Conservation (phyloP, 208 protist species). For the Trypanosoma conorhini region DNA sequence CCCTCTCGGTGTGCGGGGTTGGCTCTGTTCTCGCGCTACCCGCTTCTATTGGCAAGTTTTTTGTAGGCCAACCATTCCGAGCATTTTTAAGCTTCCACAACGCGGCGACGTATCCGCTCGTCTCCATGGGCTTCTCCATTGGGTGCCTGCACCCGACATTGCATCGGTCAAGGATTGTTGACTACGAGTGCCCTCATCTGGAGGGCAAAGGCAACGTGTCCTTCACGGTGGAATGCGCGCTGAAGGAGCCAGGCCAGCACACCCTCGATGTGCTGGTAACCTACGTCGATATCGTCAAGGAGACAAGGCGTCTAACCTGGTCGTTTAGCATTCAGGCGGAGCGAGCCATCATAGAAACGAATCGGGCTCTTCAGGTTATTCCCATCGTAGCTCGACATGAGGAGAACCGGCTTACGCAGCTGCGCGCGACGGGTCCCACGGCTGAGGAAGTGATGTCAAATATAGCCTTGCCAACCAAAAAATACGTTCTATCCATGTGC, state of each 20-base stretch:
- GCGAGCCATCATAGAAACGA: slow-evolving; percentile 45
- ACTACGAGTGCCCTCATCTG: slow-evolving; percentile 24
- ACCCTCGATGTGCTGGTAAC: slow-evolving; percentile 49
- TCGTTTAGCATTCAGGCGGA: slow-evolving; percentile 48
- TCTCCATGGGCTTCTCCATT: slow-evolving; percentile 34
- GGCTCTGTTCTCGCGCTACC: slow-evolving; percentile 56
- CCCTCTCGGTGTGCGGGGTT: slow-evolving; percentile 29
- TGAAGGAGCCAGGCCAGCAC: slow-evolving; percentile 31
- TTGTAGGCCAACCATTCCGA: slow-evolving; percentile 54
- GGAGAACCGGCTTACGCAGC: background rate
- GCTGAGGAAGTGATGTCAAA: slow-evolving; percentile 16
- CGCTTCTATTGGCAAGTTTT: slow-evolving; percentile 43
- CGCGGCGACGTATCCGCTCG: slow-evolving; percentile 54
- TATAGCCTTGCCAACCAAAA: slow-evolving; percentile 24
- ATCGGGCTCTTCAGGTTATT: slow-evolving; percentile 31
- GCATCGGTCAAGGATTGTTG: slow-evolving; percentile 28
- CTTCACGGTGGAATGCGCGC: slow-evolving; percentile 24
- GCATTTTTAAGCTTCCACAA: slow-evolving; percentile 76
- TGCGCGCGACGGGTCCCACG: background rate
- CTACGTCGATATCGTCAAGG: slow-evolving; percentile 52
- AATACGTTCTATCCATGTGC: slow-evolving; percentile 40
- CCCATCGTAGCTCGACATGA: background rate
- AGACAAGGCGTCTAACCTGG: slow-evolving; percentile 51
- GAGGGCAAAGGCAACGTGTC: slow-evolving; percentile 33
- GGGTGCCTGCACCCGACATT: slow-evolving; percentile 31